These are phyloP conservation scores for Eutrema japonicum DNA, from an alignment of 345 rosid genomes.

Conservation along the genomic window DNA sequence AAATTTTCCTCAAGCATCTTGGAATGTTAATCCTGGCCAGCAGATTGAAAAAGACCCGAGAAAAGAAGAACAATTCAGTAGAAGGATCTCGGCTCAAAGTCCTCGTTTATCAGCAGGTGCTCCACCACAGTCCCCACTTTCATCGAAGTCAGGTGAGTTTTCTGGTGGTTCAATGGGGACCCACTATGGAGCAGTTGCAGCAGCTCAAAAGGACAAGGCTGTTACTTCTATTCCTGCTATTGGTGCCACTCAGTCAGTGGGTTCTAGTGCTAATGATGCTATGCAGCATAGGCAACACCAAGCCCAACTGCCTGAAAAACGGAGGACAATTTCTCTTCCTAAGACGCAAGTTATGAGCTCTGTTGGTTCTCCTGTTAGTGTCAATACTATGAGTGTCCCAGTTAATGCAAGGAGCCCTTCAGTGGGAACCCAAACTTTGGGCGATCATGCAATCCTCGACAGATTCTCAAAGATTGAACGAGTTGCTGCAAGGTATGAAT, in stretches of 20 bases:
- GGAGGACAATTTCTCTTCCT: constrained; percentile 80
- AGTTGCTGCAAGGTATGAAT: constrained; percentile 67
- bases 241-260: constrained; percentile 68
- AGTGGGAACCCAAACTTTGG: constrained; percentile 68
- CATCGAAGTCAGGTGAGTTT: constrained; percentile 96
- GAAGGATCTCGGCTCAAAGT: constrained; percentile 83
- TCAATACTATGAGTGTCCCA: constrained; percentile 67
- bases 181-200: constrained; percentile 74
- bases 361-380: constrained; percentile 95
- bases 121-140: constrained; percentile 85
- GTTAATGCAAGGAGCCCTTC: constrained; percentile 80
- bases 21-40: constrained; percentile 72
- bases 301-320: constrained; percentile 61
- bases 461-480: constrained; percentile 83
- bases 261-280: constrained; percentile 85
- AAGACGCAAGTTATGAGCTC: constrained; percentile 74
- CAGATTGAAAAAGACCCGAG: constrained; percentile 62
- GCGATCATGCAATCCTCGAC: constrained; percentile 72
- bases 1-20: constrained; percentile 60
- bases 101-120: constrained; percentile 82
- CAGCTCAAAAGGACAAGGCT: constrained; percentile 78
- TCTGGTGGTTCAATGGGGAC: constrained; percentile 86
- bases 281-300: constrained; percentile 78
- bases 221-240: constrained; percentile 67
- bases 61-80: constrained; percentile 78